Evolutionary conservation across 495 filamentous ascomycete species (phyloP).

Genomic region (Trichocladium antarcticum): DNA sequence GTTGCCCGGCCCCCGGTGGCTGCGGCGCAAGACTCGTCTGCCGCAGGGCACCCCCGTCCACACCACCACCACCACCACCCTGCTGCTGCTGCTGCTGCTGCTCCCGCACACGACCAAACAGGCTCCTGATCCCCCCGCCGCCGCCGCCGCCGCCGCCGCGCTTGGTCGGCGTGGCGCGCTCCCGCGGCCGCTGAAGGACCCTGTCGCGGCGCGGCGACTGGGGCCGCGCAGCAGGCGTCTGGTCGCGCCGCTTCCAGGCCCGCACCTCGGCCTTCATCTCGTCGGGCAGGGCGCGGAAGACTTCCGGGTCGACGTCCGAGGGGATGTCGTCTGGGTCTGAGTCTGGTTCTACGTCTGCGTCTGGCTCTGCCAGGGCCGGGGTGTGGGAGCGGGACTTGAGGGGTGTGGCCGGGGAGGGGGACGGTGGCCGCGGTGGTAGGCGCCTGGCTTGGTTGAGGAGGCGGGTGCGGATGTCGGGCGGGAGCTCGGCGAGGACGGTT

Average conservation of each 20-base stretch:
- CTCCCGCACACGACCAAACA: slow-evolving; percentile 37
- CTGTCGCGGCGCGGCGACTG: slow-evolving; percentile 50
- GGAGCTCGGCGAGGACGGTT: slow-evolving; percentile 62
- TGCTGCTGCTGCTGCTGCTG: slow-evolving; percentile 32
- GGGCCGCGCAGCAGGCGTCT: slow-evolving; percentile 38
- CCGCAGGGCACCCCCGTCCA: no score
- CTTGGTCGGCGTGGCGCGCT: slow-evolving; percentile 47
- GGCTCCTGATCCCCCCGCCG: slow-evolving; percentile 23
- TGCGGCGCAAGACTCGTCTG: slow-evolving; percentile 55
- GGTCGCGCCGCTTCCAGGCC: slow-evolving; percentile 28
- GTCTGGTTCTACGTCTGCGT: neutral
- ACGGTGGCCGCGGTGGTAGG: slow-evolving; percentile 17
- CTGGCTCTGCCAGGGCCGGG: slow-evolving; percentile 21
- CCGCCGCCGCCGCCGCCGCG: slow-evolving; percentile 29
- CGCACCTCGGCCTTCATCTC: slow-evolving; percentile 75
- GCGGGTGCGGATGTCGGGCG: slow-evolving; percentile 64
- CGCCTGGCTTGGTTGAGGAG: slow-evolving; percentile 39
- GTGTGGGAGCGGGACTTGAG: slow-evolving; percentile 29
- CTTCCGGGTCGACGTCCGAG: slow-evolving; percentile 56
- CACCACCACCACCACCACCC: no score
- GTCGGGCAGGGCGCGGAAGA: slow-evolving; percentile 65
- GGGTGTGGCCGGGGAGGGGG: neutral
- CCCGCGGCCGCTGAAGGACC: slow-evolving; percentile 37
- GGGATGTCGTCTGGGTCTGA: slow-evolving; percentile 33
- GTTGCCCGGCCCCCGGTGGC: no score